Evolutionary conservation across 2,329 filamentous ascomycete genomes (phyloP).

Genomic region (Neopestalotiopsis rosae): DNA sequence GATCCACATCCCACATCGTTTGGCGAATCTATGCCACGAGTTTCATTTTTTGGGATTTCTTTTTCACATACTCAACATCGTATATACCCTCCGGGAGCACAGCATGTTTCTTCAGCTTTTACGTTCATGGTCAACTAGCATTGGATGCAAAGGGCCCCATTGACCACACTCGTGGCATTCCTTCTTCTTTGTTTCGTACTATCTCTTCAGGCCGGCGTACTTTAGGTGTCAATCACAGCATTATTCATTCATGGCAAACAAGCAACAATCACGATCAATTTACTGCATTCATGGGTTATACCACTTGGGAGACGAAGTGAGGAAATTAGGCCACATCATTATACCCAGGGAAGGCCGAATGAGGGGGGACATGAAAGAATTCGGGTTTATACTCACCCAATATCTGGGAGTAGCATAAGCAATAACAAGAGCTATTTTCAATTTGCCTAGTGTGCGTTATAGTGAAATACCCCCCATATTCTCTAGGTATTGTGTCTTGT

Average conservation of each 20-base stretch:
- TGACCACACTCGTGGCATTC: neutral
- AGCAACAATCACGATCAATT: conserved; percentile 8
- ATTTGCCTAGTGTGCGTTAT: no score
- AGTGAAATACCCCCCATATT: no score
- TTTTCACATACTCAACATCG: neutral
- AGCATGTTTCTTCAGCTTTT: neutral
- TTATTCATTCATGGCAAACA: conserved; percentile 1
- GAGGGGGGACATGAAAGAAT: neutral
- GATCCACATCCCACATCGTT: neutral
- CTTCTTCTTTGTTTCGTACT: neutral
- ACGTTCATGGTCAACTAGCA: neutral
- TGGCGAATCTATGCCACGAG: neutral
- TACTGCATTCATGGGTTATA: conserved; percentile 1
- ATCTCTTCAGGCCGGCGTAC: neutral
- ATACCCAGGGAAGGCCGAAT: conserved; percentile 4
- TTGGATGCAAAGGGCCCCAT: neutral
- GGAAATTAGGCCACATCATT: neutral
- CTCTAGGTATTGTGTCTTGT: no score
- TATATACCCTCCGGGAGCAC: neutral
- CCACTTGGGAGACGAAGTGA: neutral
- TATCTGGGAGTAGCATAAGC: neutral
- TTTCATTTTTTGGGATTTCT: neutral
- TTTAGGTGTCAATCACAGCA: neutral
- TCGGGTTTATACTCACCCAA: neutral
- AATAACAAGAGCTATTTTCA: neutral